Evolutionary conservation across 2,329 filamentous ascomycete genomes (phyloP).

Genomic region (Colletotrichum trifolii): DNA sequence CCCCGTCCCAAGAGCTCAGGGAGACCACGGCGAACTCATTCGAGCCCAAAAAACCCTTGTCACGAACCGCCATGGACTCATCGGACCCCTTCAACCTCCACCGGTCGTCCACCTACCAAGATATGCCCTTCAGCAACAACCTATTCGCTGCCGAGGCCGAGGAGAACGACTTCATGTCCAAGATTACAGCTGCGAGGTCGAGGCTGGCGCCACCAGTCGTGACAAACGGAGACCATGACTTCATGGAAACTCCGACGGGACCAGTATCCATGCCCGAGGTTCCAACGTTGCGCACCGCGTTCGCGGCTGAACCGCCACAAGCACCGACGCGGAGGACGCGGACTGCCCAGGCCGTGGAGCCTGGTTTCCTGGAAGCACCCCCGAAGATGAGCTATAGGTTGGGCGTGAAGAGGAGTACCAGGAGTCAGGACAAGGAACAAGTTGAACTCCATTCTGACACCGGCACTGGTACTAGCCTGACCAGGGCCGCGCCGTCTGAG

Average conservation of each 20-base stretch:
- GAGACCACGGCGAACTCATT: slow-evolving; percentile 48
- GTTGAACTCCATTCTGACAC: slow-evolving; percentile 56
- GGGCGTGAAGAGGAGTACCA: slow-evolving; percentile 55
- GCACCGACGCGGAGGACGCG: slow-evolving; percentile 65
- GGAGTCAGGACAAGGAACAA: slow-evolving; percentile 50
- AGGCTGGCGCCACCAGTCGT: slow-evolving; percentile 54
- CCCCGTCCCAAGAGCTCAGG: slow-evolving; percentile 49
- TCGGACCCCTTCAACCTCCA: slow-evolving; percentile 65
- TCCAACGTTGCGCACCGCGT: slow-evolving; percentile 45
- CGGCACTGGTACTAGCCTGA: slow-evolving; percentile 45
- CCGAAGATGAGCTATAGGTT: slow-evolving; percentile 72
- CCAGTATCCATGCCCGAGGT: slow-evolving; percentile 55
- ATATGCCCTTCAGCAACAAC: slow-evolving; percentile 52
- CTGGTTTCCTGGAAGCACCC: slow-evolving; percentile 65
- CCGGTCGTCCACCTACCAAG: slow-evolving; percentile 52
- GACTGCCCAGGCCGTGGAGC: slow-evolving; percentile 62
- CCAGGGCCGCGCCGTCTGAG: slow-evolving; percentile 62
- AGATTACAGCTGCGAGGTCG: slow-evolving; percentile 63
- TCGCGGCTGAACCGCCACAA: slow-evolving; percentile 58
- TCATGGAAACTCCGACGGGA: slow-evolving; percentile 72
- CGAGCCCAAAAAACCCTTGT: slow-evolving; percentile 56
- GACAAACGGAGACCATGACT: slow-evolving; percentile 59
- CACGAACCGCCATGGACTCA: slow-evolving; percentile 50
- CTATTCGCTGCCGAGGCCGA: slow-evolving; percentile 54
- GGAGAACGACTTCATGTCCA: slow-evolving; percentile 67